Base-by-base conservation (phyloP, 495 filamentous ascomycete genomes). In the Penicillium lividum region DNA sequence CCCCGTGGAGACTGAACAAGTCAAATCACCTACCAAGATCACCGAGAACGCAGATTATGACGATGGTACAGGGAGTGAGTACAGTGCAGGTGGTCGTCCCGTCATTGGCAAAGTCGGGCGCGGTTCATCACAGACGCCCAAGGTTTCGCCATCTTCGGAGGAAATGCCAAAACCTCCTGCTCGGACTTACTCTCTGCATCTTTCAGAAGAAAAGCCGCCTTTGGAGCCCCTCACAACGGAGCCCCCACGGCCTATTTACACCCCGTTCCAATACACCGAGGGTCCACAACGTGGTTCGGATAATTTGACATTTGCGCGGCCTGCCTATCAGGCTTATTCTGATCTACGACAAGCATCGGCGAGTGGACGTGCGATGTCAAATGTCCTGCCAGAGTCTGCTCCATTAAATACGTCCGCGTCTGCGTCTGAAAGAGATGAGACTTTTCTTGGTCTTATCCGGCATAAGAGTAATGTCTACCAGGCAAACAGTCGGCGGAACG, bases 31-130 rank as follows among this genome's bases (percentile, higher is more conserved):
- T 9, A 53, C 67, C 25, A 45, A 8, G 7, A 52, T 43, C 15
- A 53, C 38, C 57, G 27, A 51, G 3, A 16, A 55, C 22, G 25
- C 57, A 16, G 68, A 72, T 16, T 55, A 50, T 16, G 64, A 68
- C 47, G 70, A 73, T 57, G 65, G 61, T 51, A 42, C 49, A n/a
- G 56, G 53, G 11, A 70, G 72, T 47, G 67, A 66, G 31, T 82
- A 78, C 51, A 83, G 80, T 45, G 72, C 79, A 18, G 80, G 79
- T 29, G 80, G 80, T n/a, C 73, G 80, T 7, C 79, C 80, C 15
- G 71, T 78, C 30, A 60, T 77, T 16, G 64, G 52, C 48, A 64
- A 60, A 45, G 46, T 58, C 13, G 45, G 57, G 29, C 56, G 50
- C 40, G 49, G 25, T 6, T 63, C 64, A 31, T 25, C 38, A 10